Evolutionary conservation across 768 basidiomycete genomes (phyloP), one percentile per base, ranked within the genome.

Genomic region (Phanerochaete sordida): DNA sequence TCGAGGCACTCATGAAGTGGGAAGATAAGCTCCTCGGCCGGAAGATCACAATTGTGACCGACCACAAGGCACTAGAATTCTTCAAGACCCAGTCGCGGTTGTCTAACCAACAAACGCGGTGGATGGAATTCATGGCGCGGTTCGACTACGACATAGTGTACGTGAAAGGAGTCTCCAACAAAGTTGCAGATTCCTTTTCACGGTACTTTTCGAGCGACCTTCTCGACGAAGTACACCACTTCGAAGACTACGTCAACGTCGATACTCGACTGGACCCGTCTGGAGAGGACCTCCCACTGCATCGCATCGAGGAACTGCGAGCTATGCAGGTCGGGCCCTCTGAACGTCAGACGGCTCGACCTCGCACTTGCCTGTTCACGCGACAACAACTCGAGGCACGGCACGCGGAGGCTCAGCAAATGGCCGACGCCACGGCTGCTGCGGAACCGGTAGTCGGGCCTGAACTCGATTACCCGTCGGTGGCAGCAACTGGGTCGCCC

Each of bases 1-100:
- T 81, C 0, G 75, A 79, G 45, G 68, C 75, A 0, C 58, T 81
- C n/a, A n/a, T n/a, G 49, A 74, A 73, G 44, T 71, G 71, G 63
- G 58, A 68, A 72, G 3, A 61, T n/a, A 63, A 9, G 63, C 24
- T 47, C 63, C 21, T 62, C 74, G 3, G 1, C 72, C 70, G 0
- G 27, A 44, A 4, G 31, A 55, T 0, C 70, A 74, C 45, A 27
- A 23, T 3, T n/a, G 63, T 60, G 31, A 70, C 71, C 0, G 74
- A 74, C 50, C 72, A 75, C 30, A 64, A 68, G 46, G 64, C 53
- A 0, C 63, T 74, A 1, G 62, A 60, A 12, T 57, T 59, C 56
- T 54, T 74, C 2, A 37, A 47, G 27, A 61, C 56, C 0, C 71
- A 74, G 48, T 43, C 47, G 27, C 46, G 66, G 3, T 27, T 74